A percentile compares a stretch with the other conserved stretches of the same genome.
These are phyloP conservation scores for Dillenia suffruticosa DNA, from an alignment of 164 flowering plant genomes.

Conservation along the genomic window DNA sequence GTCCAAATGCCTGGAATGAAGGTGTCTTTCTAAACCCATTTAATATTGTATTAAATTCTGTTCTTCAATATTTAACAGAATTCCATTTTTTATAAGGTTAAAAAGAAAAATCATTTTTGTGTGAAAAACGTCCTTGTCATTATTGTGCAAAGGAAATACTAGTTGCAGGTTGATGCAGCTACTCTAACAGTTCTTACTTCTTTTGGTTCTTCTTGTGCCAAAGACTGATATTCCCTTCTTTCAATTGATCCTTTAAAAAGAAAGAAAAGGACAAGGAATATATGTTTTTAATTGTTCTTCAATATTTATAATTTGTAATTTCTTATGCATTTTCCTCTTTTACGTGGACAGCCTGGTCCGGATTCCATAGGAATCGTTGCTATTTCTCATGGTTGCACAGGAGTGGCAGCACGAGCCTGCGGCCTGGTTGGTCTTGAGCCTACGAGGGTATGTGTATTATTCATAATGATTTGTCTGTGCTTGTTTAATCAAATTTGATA, in stretches of 20 bases:
- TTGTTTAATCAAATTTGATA: background rate
- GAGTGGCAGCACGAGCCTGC: conserved; percentile 96
- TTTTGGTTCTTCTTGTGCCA: too few species aligned
- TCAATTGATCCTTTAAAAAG: too few species aligned
- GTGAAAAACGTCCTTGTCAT: too few species aligned
- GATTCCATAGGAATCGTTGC: conserved; percentile 99
- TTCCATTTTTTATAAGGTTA: too few species aligned
- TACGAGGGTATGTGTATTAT: conserved; percentile 50
- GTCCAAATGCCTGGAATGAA: conserved; percentile 99
- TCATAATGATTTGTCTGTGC: background rate
- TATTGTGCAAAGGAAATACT: too few species aligned
- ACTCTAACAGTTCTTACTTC: too few species aligned
- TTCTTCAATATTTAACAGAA: too few species aligned
- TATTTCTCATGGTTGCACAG: conserved; percentile 94
- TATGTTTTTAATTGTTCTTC: background rate
- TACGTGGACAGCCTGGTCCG: conserved; percentile 91
- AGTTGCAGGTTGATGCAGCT: too few species aligned
- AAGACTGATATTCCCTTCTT: too few species aligned
- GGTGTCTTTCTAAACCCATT: conserved; percentile 24
- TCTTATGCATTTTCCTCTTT: background rate
- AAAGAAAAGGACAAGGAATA: too few species aligned
- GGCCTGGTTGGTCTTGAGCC: conserved; percentile 97
- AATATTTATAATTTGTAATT: background rate
- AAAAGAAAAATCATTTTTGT: too few species aligned
- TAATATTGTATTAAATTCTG: too few species aligned